These are phyloP conservation scores for Tricholoma bakamatsutake DNA, from an alignment of 768 basidiomycete genomes.

Conservation along the genomic window DNA sequence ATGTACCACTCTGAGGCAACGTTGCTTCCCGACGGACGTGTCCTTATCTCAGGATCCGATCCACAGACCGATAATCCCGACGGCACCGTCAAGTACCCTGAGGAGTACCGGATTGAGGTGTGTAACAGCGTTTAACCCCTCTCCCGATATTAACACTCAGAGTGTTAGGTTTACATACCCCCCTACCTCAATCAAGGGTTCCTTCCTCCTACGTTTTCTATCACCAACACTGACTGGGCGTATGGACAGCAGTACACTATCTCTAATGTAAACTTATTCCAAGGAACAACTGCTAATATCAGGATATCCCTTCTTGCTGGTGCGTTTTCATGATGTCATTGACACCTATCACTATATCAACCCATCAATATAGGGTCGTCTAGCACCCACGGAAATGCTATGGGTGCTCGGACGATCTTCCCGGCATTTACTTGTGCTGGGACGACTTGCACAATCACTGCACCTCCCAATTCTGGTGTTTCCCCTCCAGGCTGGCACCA, in stretches of 20 bases:
- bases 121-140: not conserved
- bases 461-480: conserved; percentile 64
- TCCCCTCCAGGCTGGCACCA: conserved; percentile 77
- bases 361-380: conserved; percentile 46
- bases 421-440: conserved; percentile 66
- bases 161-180: conserved; percentile 65
- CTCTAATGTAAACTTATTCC: conserved; percentile 37
- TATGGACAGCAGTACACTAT: conserved; percentile 53
- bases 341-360: conserved; percentile 7
- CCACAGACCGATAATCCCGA: conserved; percentile 45
- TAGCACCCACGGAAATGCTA: conserved; percentile 72
- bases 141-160: not conserved
- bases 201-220: conserved; percentile 55
- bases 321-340: conserved; percentile 21
- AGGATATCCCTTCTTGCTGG: conserved; percentile 62
- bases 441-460: conserved; percentile 68
- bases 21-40: conserved; percentile 68
- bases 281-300: conserved; percentile 39
- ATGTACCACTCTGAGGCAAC: conserved; percentile 76
- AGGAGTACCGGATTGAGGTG: conserved; percentile 69
- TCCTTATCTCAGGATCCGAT: conserved; percentile 74
- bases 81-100: conserved; percentile 46
- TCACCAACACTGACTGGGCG: conserved; percentile 56
- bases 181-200: conserved; percentile 70
- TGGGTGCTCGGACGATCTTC: conserved; percentile 70